These are phyloP conservation scores for Suhomyces bolitotheri DNA, from an alignment of 1,139 yeast species.

Conservation along the genomic window DNA sequence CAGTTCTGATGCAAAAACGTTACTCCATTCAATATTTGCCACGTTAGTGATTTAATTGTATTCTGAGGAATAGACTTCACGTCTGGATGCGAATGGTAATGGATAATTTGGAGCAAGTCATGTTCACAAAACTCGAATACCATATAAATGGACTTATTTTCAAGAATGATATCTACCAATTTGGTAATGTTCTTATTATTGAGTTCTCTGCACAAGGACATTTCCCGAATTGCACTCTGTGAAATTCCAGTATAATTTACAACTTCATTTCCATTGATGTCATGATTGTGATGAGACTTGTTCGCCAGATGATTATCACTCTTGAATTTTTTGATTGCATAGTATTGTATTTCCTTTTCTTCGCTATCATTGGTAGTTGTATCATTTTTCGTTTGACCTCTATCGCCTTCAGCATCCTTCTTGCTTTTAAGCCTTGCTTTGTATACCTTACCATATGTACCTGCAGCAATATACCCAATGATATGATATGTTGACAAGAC, in stretches of 20 bases:
- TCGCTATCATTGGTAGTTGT: conserved; percentile 2
- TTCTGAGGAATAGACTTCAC: conserved; percentile 72
- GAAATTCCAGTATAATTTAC: conserved; percentile 92
- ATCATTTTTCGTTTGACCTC: conserved; percentile 4
- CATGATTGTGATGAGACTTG: conserved; percentile 37
- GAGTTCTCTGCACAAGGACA: conserved; percentile 90
- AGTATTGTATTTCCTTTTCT: conserved; percentile 29
- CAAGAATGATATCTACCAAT: conserved; percentile 81
- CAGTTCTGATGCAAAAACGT: conserved; percentile 91
- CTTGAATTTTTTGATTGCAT: conserved; percentile 94
- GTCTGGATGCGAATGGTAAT: conserved; percentile 89
- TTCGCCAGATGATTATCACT: conserved; percentile 70
- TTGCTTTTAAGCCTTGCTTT: conserved; percentile 64
- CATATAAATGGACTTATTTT: conserved; percentile 90
- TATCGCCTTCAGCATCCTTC: conserved; percentile 10
- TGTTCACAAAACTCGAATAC: conserved; percentile 95
- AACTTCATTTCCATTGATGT: conserved; percentile 67
- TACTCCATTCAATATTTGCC: conserved; percentile 93
- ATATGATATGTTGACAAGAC: conserved; percentile 83
- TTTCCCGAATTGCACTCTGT: conserved; percentile 94
- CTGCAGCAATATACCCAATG: conserved; percentile 96
- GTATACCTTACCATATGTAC: conserved; percentile 96
- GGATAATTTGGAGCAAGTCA: conserved; percentile 89
- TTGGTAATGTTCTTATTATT: conserved; percentile 77
- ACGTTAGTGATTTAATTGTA: conserved; percentile 78